phyloP scores from a whole-genome alignment of 2,329 filamentous ascomycete genomes.

The Pseudopithomyces maydicus region DNA sequence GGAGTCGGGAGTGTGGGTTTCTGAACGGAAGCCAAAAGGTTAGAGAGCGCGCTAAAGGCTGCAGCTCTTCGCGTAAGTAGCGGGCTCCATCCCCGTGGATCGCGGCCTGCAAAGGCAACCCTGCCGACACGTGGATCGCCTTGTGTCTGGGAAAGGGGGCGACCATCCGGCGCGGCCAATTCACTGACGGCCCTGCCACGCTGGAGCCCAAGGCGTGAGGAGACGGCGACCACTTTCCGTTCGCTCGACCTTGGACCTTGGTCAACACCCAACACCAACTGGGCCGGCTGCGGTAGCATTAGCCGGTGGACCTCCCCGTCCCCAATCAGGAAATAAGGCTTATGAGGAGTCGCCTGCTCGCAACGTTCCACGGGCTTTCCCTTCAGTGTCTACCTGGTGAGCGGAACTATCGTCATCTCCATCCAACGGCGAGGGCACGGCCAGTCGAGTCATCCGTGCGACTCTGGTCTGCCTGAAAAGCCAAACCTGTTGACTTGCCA shows the following conservation, averaged over 20 bases:
- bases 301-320: constrained; percentile 26
- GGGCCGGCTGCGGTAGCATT: constrained; percentile 33
- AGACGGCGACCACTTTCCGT: not conserved
- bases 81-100: constrained; percentile 43
- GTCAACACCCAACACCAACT: no score
- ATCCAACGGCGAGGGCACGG: not conserved
- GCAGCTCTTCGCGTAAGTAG: constrained; percentile 28
- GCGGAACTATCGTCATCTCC: constrained; percentile 14
- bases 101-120: constrained; percentile 29
- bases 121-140: constrained; percentile 9
- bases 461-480: not conserved
- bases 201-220: constrained; percentile 7
- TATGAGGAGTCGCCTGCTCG: constrained; percentile 26
- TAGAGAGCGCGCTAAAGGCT: constrained; percentile 36
- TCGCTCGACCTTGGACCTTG: no score
- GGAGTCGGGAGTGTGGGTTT: constrained; percentile 43
- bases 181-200: not conserved
- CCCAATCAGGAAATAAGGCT: constrained; percentile 30
- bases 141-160: constrained; percentile 3
- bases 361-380: constrained; percentile 34
- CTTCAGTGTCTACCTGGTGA: constrained; percentile 10
- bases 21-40: constrained; percentile 30
- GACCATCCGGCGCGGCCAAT: not conserved
- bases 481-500: constrained; percentile 1
- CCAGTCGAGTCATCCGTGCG: constrained; percentile 5